Percentiles rank a stretch among this genome's conserved stretches.
Evolutionary conservation across 495 filamentous ascomycete genomes (phyloP).

Genomic region (Aspergillus haitiensis): DNA sequence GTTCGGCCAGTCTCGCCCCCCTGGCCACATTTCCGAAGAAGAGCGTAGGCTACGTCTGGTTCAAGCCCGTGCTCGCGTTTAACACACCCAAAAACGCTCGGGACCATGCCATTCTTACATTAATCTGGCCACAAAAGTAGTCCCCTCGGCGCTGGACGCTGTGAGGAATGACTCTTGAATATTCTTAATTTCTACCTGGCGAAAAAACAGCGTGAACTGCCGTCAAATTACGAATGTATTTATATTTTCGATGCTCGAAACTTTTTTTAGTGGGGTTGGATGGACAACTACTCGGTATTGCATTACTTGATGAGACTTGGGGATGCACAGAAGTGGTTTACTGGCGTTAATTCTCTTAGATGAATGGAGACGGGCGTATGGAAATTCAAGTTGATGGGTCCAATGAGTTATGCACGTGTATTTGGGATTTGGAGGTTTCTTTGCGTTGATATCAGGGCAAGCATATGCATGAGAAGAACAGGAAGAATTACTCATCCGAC

Average conservation of each 20-base stretch:
- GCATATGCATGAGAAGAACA: too few species aligned
- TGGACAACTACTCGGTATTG: neutral
- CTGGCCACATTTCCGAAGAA: conserved; percentile 38
- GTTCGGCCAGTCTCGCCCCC: conserved; percentile 27
- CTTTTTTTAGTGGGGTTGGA: neutral
- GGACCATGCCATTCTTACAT: neutral
- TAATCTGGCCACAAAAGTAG: conserved; percentile 1
- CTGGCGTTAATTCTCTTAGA: too few species aligned
- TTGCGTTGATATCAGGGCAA: too few species aligned
- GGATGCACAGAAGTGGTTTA: neutral
- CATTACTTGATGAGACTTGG: neutral
- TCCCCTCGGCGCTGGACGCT: conserved; percentile 25
- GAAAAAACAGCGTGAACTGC: neutral
- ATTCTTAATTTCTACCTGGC: conserved; percentile 17
- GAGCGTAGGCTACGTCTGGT: conserved; percentile 42
- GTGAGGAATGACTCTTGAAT: conserved; percentile 10
- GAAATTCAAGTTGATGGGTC: neutral
- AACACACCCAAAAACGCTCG: neutral
- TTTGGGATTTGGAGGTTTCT: neutral
- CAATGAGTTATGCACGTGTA: conserved; percentile 9
- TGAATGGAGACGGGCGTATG: too few species aligned
- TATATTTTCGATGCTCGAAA: conserved; percentile 1
- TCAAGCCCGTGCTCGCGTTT: conserved; percentile 39
- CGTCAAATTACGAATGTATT: conserved; percentile 7
- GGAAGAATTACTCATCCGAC: too few species aligned